Conservation (phyloP, 345 rosid genomes). For the Brassica carinata region DNA sequence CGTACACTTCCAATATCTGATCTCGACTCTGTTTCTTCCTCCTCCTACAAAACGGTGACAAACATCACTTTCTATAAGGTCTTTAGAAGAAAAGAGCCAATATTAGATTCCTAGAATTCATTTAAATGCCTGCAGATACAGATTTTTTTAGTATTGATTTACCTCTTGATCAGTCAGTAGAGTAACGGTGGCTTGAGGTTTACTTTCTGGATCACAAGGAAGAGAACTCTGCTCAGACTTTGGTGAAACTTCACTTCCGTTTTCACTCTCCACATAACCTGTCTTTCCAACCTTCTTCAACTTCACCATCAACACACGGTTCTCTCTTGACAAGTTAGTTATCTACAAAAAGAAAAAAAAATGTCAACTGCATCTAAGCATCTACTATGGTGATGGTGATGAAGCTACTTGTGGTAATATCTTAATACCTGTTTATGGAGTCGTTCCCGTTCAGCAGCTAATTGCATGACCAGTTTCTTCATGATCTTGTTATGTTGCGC, state of each 20-base stretch:
- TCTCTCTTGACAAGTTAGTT: conserved; percentile 60
- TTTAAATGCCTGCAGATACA: conserved; percentile 8
- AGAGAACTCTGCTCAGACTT: conserved; percentile 23
- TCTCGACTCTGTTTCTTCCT: conserved; percentile 35
- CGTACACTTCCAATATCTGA: conserved; percentile 47
- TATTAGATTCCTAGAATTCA: neutral
- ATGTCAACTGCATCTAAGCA: neutral
- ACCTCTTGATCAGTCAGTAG: conserved; percentile 36
- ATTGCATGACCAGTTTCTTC: conserved; percentile 71
- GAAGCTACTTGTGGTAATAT: neutral
- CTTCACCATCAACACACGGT: conserved; percentile 57
- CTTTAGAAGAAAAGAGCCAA: conserved; percentile 1
- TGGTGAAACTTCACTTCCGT: conserved; percentile 24
- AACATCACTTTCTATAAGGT: conserved; percentile 31
- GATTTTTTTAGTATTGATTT: neutral
- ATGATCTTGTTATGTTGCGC: conserved; percentile 64
- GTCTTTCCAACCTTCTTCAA: conserved; percentile 53
- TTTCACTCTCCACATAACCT: conserved; percentile 27
- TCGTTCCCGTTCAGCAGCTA: conserved; percentile 83
- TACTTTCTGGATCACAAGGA: conserved; percentile 30
- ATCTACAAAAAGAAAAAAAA: conserved; percentile 47
- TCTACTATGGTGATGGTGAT: conserved; percentile 19
- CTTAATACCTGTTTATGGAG: conserved; percentile 75
- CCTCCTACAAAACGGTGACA: conserved; percentile 27
- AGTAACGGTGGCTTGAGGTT: conserved; percentile 27